Conservation (phyloP, 2,329 filamentous ascomycete species). For the Aspergillus luchuensis region DNA sequence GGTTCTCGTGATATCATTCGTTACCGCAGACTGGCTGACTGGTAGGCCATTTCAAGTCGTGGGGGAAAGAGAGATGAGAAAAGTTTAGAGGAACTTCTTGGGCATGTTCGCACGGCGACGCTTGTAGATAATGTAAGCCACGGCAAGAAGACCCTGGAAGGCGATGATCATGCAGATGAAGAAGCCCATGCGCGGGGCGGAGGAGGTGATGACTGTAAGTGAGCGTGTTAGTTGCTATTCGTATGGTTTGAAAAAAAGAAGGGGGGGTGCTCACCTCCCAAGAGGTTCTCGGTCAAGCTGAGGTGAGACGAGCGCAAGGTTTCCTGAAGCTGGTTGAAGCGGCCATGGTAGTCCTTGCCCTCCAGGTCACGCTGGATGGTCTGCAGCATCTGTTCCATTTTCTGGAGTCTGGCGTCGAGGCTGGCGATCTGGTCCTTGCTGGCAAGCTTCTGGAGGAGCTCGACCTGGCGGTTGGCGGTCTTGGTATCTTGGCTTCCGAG, state of each 20-base stretch:
- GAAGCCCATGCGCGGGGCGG: conserved; percentile 60
- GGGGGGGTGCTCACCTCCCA: conserved; percentile 48
- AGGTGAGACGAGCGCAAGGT: conserved; percentile 57
- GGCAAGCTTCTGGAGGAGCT: conserved; percentile 45
- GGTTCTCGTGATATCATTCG: not conserved
- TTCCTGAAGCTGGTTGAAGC: conserved; percentile 57
- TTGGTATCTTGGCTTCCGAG: conserved; percentile 55
- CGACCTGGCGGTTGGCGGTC: conserved; percentile 57
- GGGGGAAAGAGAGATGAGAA: not conserved
- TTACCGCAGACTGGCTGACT: not conserved
- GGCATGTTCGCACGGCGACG: conserved; percentile 70
- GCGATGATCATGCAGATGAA: conserved; percentile 72
- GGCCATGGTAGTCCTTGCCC: conserved; percentile 58
- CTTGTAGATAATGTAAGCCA: conserved; percentile 76
- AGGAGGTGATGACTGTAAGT: conserved; percentile 52
- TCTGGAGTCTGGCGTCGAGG: conserved; percentile 53
- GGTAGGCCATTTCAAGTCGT: too few species aligned
- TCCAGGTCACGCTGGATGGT: conserved; percentile 57
- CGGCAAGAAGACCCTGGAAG: conserved; percentile 71
- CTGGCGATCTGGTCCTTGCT: conserved; percentile 41
- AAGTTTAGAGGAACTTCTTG: conserved; percentile 82
- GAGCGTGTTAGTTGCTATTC: not conserved
- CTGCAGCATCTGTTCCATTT: conserved; percentile 55
- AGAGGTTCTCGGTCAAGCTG: conserved; percentile 53
- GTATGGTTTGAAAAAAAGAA: not conserved